Conservation (phyloP, 352 stramenopile genomes). For the Globisporangium emineosum region DNA sequence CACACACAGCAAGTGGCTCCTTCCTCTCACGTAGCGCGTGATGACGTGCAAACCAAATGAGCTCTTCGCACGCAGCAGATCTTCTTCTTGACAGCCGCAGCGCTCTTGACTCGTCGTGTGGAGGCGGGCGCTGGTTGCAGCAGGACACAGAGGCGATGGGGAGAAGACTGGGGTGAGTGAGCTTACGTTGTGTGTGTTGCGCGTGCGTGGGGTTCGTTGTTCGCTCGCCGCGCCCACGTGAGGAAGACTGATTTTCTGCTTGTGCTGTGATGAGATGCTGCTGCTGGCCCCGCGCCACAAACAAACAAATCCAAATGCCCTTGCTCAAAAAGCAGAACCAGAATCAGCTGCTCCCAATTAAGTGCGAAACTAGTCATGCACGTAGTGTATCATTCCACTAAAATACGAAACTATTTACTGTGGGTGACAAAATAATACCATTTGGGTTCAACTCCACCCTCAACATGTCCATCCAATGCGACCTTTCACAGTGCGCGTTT, state of each 20-base stretch:
- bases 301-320: conserved; percentile 5
- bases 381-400: not conserved
- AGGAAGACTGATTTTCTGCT: not conserved
- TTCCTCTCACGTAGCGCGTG: not conserved
- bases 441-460: not conserved
- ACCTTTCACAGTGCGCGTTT: not conserved
- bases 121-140: not conserved
- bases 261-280: not conserved
- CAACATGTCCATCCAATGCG: not conserved
- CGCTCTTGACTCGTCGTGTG: not conserved
- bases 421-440: not conserved
- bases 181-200: not conserved
- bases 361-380: not conserved
- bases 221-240: not conserved
- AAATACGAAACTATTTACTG: not conserved
- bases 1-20: not conserved
- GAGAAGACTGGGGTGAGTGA: not conserved
- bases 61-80: not conserved
- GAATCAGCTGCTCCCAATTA: not conserved
- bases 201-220: not conserved
- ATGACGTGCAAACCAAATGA: not conserved
- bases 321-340: not conserved
- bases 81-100: not conserved
- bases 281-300: not conserved
- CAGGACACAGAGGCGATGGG: not conserved